Evolutionary conservation across 2,329 filamentous ascomycete genomes (phyloP), one percentile per base, ranked within the genome.

Genomic region (Venturia nashicola): DNA sequence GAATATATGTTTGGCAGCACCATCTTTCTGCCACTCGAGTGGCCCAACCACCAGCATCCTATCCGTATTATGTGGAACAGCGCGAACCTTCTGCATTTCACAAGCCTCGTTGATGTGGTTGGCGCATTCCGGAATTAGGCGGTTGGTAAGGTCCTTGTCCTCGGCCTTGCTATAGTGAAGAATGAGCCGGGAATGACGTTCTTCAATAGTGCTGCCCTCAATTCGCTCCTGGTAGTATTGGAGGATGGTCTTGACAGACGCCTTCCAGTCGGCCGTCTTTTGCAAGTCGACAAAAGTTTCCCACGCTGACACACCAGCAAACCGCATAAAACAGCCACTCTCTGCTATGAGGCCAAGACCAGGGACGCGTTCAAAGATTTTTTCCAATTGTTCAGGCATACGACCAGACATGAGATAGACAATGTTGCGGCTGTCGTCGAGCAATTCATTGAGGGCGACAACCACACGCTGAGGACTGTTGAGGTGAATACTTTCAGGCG

Each of bases 101-200:
- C 91, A 96, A 0, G 91, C 89, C 71, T 96, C 92, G 72, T 97
- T 97, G 79, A 97, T 94, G 70, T 97, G 92, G 67, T 90, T 92
- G 0, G 91, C 91, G 71, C 91, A 96, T 72, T 97, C 93, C 23
- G 88, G 89, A 0, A 91, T 93, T 70, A 92, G 88, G 23, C 91
- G 86, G 65, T 83, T 81, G 0, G 92, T 92, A 32, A 84, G 82
- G 61, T 88, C 85, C 65, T 84, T 84, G 72, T 97, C 90, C 64
- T 91, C 88, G 1, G 89, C 87, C 62, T 86, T 86, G 72, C 39
- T 9, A 77, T 94, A 95, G 75, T 96, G 90, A 79, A 96, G 96
- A 65, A 96, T 85, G 32, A 97, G 80, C 46, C 90, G 94, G 78
- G 91, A 96, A 69, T 92, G 89, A n/a, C 91, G 87, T 72, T 95